Evolutionary conservation across 2,329 filamentous ascomycete species (phyloP), one percentile per base, ranked within the genome.

Genomic region (Arthroderma sp.): DNA sequence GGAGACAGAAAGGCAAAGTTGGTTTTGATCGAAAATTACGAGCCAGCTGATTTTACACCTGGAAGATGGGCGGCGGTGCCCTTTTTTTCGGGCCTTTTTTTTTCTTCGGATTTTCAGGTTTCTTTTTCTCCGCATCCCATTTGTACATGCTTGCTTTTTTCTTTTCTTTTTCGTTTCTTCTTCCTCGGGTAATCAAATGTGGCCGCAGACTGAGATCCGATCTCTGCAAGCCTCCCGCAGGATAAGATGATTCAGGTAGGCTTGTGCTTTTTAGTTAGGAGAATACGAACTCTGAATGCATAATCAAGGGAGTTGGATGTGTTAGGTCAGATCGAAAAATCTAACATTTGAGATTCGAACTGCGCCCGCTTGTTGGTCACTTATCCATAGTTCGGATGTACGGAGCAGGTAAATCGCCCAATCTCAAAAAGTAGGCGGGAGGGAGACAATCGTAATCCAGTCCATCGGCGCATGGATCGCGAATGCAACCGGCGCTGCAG

Each of bases 1-100:
- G 54, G 31, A 55, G 54, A 58, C 52, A 41, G 52, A 59, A 56
- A 60, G 61, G 56, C 61, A 61, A 58, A 58, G 52, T 57, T 62
- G 60, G 57, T 19, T 33, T n/a, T 23, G 58, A 58, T 51, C 57
- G 61, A 59, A 54, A 58, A 58, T 61, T 59, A 61, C 56, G 57
- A 55, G 47, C 56, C 53, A 37, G 56, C 43, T 54, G 56, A 60
- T 53, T 55, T 54, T 54, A 41, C 43, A 54, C 52, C 54, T 56
- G 39, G 23, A 51, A 51, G 25, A 51, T 51, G 44, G 44, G 54
- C 58, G 52, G 56, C 56, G 37, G 56, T 51, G 57, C 49, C 55
- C 55, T 59, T 49, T 58, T 56, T 56, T 58, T 38, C 35, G 57
- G 53, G 52, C 54, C 11, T 54, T 54, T 41, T 38, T 31, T 51